phyloP scores from a whole-genome alignment of 192 early-diverging fungal species.

The Podila epigama region DNA sequence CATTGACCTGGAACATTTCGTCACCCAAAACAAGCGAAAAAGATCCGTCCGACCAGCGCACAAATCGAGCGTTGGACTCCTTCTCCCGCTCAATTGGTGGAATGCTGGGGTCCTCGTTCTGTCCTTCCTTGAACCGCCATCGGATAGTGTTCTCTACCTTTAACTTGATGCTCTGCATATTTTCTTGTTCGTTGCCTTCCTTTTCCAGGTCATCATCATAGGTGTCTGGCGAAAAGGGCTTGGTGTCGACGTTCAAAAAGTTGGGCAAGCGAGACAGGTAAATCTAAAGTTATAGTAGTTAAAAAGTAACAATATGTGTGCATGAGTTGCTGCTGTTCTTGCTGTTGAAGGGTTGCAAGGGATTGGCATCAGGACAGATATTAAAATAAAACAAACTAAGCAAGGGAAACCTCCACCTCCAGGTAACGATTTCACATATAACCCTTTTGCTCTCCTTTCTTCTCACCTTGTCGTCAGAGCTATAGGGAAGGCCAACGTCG shows the following conservation, averaged over 20 bases:
- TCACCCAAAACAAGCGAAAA: conserved; percentile 76
- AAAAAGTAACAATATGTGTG: not conserved
- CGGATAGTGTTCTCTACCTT: conserved; percentile 77
- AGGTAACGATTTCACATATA: too few relatives aligned
- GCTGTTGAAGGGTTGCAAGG: too few relatives aligned
- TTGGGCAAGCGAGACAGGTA: conserved; percentile 68
- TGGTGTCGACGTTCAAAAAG: conserved; percentile 70
- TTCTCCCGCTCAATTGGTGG: conserved; percentile 49
- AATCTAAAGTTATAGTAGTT: conserved; percentile 5
- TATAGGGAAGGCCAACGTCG: conserved; percentile 37
- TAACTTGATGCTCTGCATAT: conserved; percentile 50
- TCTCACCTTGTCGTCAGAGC: conserved; percentile 33
- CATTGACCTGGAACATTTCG: conserved; percentile 75
- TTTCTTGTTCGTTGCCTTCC: conserved; percentile 48
- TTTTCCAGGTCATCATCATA: conserved; percentile 56
- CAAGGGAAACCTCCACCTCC: too few relatives aligned
- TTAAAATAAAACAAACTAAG: too few relatives aligned
- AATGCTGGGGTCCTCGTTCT: conserved; percentile 43
- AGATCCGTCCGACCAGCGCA: conserved; percentile 80
- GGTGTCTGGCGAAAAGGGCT: conserved; percentile 66
- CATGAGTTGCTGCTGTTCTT: too few relatives aligned
- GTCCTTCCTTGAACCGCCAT: conserved; percentile 66
- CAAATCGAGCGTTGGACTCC: conserved; percentile 79
- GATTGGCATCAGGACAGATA: too few relatives aligned
- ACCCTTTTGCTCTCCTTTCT: not conserved